Evolutionary conservation across 805 yeast species (phyloP), one percentile per base, ranked within the genome.

Genomic region (Metschnikowia cerradonensis): DNA sequence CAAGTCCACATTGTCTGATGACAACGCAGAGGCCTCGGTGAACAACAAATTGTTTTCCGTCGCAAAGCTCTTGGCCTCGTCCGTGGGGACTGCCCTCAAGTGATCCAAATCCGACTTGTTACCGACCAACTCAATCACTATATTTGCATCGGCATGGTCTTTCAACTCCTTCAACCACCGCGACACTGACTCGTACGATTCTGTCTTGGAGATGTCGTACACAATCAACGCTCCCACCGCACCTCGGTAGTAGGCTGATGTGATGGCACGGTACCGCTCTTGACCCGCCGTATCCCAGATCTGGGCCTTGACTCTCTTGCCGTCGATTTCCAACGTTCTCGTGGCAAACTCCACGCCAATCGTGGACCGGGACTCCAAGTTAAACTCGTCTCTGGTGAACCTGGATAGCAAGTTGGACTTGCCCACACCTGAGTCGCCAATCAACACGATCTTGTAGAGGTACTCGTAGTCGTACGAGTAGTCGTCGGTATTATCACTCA

Each of bases 271-370:
- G 76, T 94, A 92, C 69, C 99, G 83, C 71, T 92, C 99, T 75
- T 92, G 99, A 54, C 99, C 99, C 2, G 99, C 99, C 35, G 99
- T 92, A 71, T 92, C 99, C 99, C 99, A 92, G 60, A 90, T 86
- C 71, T 90, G 96, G 3, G 95, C 92, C 68, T 88, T 89, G 60
- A 88, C 86, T 66, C 89, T 74, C 64, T 86, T 87, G 40, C 90
- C 90, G 58, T 87, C 92, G 55, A 88, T 84, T 62, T 87, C 92
- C 50, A 94, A 83, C 2, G 97, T 91, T 68, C 97, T 81, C 20
- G 98, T 94, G 41, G 98, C 98, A 74, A 92, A 92, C 71, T 94
- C 99, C 47, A 94, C 99, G 44, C 99, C 99, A 65, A 92, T 92
- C 26, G 99, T 92, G 48, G 96, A 87, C 70, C 94, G 84, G 15